These are phyloP conservation scores for Camillea tinctor DNA, from an alignment of 2,329 filamentous ascomycete species.

Conservation along the genomic window DNA sequence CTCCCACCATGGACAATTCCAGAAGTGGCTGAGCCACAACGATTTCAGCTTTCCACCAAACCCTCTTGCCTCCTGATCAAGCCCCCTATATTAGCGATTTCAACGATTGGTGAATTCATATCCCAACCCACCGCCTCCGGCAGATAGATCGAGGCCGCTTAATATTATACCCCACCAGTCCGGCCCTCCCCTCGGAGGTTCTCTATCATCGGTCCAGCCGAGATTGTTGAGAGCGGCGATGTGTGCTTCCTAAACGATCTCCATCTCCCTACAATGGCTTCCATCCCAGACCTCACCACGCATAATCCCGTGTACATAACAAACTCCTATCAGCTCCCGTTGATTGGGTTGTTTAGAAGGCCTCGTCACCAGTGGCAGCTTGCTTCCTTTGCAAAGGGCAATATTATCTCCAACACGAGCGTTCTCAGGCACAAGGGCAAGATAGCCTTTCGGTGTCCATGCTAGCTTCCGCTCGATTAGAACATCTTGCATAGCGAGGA, in stretches of 20 bases:
- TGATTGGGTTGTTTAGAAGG: neutral
- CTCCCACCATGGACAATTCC: too few relatives aligned
- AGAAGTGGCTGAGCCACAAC: neutral
- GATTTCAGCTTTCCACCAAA: neutral
- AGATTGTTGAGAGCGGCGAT: neutral
- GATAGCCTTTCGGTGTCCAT: slow-evolving; percentile 2
- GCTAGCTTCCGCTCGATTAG: slow-evolving; percentile 1
- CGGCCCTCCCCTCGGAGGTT: too few relatives aligned
- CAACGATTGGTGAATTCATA: too few relatives aligned
- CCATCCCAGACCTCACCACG: slow-evolving; percentile 1
- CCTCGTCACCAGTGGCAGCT: neutral
- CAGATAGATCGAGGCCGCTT: neutral
- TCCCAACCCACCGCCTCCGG: too few relatives aligned
- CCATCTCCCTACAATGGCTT: neutral
- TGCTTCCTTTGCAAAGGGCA: slow-evolving; percentile 1
- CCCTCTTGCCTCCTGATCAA: too few relatives aligned
- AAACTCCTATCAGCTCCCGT: neutral
- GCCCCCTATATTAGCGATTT: neutral
- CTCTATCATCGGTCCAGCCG: neutral
- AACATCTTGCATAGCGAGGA: slow-evolving; percentile 1
- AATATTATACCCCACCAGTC: neutral
- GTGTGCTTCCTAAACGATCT: neutral
- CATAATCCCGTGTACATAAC: slow-evolving; percentile 7
- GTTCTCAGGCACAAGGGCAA: slow-evolving; percentile 1
- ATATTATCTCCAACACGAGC: neutral